These are phyloP conservation scores for Aphanomyces stellatus DNA, from an alignment of 352 stramenopile genomes.

Conservation along the genomic window DNA sequence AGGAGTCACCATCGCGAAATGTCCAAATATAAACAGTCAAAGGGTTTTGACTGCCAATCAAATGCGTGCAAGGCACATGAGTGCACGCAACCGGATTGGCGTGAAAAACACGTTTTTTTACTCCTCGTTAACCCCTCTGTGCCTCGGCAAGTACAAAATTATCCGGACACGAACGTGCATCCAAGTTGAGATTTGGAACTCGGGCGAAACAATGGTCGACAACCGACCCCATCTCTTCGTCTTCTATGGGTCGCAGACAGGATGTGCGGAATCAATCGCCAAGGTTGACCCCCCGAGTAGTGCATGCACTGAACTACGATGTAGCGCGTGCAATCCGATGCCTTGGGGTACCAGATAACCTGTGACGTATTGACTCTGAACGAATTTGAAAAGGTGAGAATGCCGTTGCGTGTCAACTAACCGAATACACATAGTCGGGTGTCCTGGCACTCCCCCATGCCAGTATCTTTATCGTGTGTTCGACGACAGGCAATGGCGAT, in stretches of 20 bases:
- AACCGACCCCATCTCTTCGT: conserved; percentile 23
- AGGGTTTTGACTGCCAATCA: too few relatives aligned
- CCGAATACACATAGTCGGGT: conserved; percentile 28
- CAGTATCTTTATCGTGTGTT: conserved; percentile 83
- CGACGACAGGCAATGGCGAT: conserved; percentile 95
- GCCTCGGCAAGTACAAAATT: background rate
- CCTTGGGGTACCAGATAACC: conserved; percentile 44
- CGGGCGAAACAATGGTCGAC: conserved; percentile 10
- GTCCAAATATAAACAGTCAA: too few relatives aligned
- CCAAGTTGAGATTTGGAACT: background rate
- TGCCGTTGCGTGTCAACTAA: background rate
- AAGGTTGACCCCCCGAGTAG: conserved; percentile 31
- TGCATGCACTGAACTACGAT: background rate
- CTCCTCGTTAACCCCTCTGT: too few relatives aligned
- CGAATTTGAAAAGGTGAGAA: conserved; percentile 53
- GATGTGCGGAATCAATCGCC: conserved; percentile 77
- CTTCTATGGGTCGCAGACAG: conserved; percentile 85
- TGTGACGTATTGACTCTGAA: conserved; percentile 46
- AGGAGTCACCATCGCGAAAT: too few relatives aligned
- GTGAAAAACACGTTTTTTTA: too few relatives aligned
- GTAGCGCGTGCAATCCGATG: conserved; percentile 60
- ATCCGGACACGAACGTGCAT: background rate
- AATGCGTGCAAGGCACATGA: too few relatives aligned
- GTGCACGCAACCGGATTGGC: too few relatives aligned
- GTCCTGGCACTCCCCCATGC: conserved; percentile 33